Conservation (phyloP, 1,284 basidiomycete genomes). For the Kalmanozyma brasiliensis region DNA sequence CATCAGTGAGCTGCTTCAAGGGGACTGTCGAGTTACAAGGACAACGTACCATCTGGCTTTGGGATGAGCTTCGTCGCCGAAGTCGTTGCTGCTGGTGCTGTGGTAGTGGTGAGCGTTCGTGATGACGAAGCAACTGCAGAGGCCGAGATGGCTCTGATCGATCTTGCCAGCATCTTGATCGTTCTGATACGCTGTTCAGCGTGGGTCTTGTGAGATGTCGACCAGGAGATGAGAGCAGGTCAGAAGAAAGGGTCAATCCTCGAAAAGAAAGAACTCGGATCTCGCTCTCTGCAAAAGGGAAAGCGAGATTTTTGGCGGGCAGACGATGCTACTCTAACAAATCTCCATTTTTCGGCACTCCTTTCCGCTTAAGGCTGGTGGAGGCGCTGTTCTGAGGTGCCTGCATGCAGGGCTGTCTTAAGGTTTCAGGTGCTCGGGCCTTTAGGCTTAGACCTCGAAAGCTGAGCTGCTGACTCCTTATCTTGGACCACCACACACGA, state of each 20-base stretch:
- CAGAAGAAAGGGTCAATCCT: too few relatives aligned
- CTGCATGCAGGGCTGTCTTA: too few relatives aligned
- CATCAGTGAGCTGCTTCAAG: background rate
- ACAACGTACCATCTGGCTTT: constrained; percentile 13
- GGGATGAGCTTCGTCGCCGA: constrained; percentile 16
- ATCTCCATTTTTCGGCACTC: too few relatives aligned
- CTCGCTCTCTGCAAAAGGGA: constrained; percentile 19
- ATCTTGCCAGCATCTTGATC: constrained; percentile 17
- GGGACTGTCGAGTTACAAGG: too few relatives aligned
- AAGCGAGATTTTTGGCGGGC: too few relatives aligned
- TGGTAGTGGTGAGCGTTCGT: constrained; percentile 19
- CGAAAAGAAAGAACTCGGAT: constrained; percentile 25
- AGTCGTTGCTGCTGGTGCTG: constrained; percentile 9
- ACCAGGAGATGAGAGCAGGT: background rate
- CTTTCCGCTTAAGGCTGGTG: too few relatives aligned
- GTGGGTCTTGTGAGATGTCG: background rate
- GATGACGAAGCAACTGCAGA: constrained; percentile 18
- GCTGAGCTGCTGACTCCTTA: too few relatives aligned
- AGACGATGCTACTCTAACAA: too few relatives aligned
- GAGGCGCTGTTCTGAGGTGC: too few relatives aligned
- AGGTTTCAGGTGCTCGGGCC: too few relatives aligned
- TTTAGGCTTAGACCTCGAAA: too few relatives aligned
- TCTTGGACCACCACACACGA: too few relatives aligned
- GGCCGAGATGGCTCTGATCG: constrained; percentile 6
- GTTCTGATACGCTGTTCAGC: background rate